Evolutionary conservation across 2,329 filamentous ascomycete genomes (phyloP).

Genomic region (Helotiales sp.): DNA sequence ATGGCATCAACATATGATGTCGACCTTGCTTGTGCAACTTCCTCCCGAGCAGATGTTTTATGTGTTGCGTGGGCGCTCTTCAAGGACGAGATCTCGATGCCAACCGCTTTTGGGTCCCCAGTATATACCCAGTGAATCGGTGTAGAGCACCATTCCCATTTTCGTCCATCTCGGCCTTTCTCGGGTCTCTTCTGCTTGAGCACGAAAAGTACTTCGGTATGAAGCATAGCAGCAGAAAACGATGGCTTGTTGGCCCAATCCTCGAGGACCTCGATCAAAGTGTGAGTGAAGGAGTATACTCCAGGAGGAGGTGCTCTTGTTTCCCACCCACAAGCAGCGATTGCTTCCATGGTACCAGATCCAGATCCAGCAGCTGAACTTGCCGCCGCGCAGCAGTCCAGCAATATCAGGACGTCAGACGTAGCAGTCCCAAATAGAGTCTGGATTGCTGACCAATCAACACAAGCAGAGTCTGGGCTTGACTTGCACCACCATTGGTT

Average conservation of each 20-base stretch:
- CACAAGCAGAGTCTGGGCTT: conserved; percentile 5
- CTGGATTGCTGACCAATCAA: conserved; percentile 59
- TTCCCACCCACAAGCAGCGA: conserved; percentile 63
- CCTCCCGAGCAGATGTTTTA: conserved; percentile 2
- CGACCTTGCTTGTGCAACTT: background rate
- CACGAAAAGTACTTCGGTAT: conserved; percentile 59
- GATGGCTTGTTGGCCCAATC: conserved; percentile 52
- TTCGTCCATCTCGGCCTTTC: conserved; percentile 55
- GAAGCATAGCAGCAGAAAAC: conserved; percentile 61
- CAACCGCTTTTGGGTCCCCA: conserved; percentile 56
- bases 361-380: conserved; percentile 60
- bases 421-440: conserved; percentile 14
- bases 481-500: conserved; percentile 17
- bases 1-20: conserved; percentile 19
- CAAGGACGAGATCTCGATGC: conserved; percentile 52
- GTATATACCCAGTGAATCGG: conserved; percentile 66
- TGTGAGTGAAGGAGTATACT: conserved; percentile 59
- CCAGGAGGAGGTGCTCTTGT: conserved; percentile 60
- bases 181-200: conserved; percentile 58
- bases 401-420: conserved; percentile 19
- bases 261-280: conserved; percentile 57
- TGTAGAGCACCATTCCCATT: conserved; percentile 57
- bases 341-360: conserved; percentile 60
- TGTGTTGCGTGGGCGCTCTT: background rate
- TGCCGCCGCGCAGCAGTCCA: conserved; percentile 42